Conservation (phyloP, 2,329 filamentous ascomycete species). For the Colletotrichum sansevieriae region DNA sequence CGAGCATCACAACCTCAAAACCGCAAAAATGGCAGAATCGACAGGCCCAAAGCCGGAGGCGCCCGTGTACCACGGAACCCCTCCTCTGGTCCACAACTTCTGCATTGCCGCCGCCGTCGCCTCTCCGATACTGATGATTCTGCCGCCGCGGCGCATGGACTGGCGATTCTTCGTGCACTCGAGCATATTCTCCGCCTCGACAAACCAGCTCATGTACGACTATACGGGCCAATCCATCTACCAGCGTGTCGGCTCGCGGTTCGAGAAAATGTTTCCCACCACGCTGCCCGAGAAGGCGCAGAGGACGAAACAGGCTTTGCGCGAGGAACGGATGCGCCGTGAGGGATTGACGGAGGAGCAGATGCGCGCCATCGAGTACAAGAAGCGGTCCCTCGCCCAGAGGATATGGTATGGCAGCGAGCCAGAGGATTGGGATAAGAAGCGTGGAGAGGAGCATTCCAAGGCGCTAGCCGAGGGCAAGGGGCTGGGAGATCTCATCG, state of each 20-base stretch:
- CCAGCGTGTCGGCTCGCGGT: slow-evolving; percentile 59
- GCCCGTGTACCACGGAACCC: slow-evolving; percentile 42
- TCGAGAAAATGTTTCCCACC: slow-evolving; percentile 60
- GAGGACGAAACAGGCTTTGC: slow-evolving; percentile 59
- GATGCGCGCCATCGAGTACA: slow-evolving; percentile 46
- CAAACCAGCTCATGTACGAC: slow-evolving; percentile 68
- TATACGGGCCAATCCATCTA: slow-evolving; percentile 68
- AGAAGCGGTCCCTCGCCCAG: slow-evolving; percentile 52
- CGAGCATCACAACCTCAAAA: neutral
- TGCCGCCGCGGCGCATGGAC: slow-evolving; percentile 66
- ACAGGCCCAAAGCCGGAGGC: slow-evolving; percentile 32
- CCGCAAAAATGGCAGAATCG: slow-evolving; percentile 30
- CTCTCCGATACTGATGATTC: slow-evolving; percentile 60
- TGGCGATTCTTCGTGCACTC: slow-evolving; percentile 64
- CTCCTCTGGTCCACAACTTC: slow-evolving; percentile 59
- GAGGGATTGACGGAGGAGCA: slow-evolving; percentile 43
- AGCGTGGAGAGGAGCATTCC: slow-evolving; percentile 64
- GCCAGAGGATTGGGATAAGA: slow-evolving; percentile 65
- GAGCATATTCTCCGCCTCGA: slow-evolving; percentile 63
- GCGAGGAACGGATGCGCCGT: slow-evolving; percentile 51
- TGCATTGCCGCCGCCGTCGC: slow-evolving; percentile 63
- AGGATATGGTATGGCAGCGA: slow-evolving; percentile 72
- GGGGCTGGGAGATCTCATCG: slow-evolving; percentile 68
- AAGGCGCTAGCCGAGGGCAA: slow-evolving; percentile 68
- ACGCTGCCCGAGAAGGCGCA: slow-evolving; percentile 69